Evolutionary conservation across 345 rosid species (phyloP).

Genomic region (Gossypium mustelinum): DNA sequence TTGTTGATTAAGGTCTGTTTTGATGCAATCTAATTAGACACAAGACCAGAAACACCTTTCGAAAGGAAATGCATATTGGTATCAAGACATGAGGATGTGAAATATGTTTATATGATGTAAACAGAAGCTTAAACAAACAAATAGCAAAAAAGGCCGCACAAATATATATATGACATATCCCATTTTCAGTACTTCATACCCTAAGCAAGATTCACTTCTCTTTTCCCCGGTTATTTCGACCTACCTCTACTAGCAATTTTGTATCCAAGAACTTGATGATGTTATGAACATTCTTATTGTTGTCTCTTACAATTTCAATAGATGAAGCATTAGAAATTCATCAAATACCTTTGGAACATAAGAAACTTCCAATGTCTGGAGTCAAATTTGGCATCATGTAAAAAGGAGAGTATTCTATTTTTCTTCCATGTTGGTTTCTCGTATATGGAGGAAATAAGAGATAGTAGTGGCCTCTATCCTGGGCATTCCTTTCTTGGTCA

Average conservation of each 20-base stretch:
- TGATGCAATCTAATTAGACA: neutral
- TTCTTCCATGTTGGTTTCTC: neutral
- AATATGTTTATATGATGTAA: neutral
- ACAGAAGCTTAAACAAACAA: neutral
- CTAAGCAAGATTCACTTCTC: neutral
- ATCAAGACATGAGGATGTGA: neutral
- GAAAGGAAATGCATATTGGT: neutral
- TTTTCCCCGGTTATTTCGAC: neutral
- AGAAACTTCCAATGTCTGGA: neutral
- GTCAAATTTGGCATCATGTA: neutral
- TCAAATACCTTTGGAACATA: neutral
- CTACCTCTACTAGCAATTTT: neutral
- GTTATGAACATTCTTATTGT: neutral
- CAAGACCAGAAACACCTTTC: neutral
- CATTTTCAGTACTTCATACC: neutral
- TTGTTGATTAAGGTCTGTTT: conserved; percentile 39
- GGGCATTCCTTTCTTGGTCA: neutral
- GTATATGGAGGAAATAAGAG: neutral
- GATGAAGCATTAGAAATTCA: neutral
- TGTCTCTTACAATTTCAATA: neutral
- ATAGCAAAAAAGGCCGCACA: neutral
- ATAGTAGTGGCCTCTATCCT: neutral
- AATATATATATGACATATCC: neutral
- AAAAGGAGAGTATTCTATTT: neutral
- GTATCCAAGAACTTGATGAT: neutral